These are phyloP conservation scores for Lactifluus rugatus DNA, from an alignment of 768 basidiomycete species.

Conservation along the genomic window DNA sequence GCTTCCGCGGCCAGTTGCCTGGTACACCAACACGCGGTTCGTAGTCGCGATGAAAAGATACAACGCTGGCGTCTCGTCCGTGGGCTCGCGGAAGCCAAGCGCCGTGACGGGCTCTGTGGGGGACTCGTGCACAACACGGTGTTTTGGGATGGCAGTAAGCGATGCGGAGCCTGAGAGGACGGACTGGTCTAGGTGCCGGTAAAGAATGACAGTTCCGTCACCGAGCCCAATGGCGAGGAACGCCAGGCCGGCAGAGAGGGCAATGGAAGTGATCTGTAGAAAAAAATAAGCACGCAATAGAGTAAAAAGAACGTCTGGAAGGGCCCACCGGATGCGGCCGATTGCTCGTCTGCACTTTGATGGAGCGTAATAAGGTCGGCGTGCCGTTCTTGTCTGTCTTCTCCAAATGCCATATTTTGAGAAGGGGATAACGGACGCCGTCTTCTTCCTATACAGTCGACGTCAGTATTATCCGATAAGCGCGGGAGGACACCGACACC, in stretches of 20 bases:
- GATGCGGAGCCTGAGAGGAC: slow-evolving; percentile 55
- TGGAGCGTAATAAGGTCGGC: slow-evolving; percentile 61
- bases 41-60: slow-evolving; percentile 86
- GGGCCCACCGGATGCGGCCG: slow-evolving; percentile 63
- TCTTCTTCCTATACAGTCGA: slow-evolving; percentile 58
- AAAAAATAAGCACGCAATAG: background rate
- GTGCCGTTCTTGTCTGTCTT: slow-evolving; percentile 53
- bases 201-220: slow-evolving; percentile 87
- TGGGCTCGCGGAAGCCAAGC: slow-evolving; percentile 73
- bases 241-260: slow-evolving; percentile 64
- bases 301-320: background rate
- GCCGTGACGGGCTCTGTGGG: slow-evolving; percentile 86
- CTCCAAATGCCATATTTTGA: slow-evolving; percentile 87
- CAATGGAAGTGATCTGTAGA: slow-evolving; percentile 50
- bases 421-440: slow-evolving; percentile 48
- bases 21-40: slow-evolving; percentile 67
- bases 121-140: slow-evolving; percentile 74
- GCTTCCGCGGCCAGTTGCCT: slow-evolving; percentile 60
- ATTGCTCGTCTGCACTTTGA: slow-evolving; percentile 65
- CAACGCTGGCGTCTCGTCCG: slow-evolving; percentile 27
- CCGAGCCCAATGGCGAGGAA: slow-evolving; percentile 91
- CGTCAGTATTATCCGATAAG: slow-evolving; percentile 2
- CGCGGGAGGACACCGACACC: slow-evolving; percentile 49
- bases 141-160: slow-evolving; percentile 74
- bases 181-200: slow-evolving; percentile 87